Evolutionary conservation across 257 asterid species (phyloP), one percentile per base, ranked within the genome.

Genomic region (Craterostigma plantagineum): DNA sequence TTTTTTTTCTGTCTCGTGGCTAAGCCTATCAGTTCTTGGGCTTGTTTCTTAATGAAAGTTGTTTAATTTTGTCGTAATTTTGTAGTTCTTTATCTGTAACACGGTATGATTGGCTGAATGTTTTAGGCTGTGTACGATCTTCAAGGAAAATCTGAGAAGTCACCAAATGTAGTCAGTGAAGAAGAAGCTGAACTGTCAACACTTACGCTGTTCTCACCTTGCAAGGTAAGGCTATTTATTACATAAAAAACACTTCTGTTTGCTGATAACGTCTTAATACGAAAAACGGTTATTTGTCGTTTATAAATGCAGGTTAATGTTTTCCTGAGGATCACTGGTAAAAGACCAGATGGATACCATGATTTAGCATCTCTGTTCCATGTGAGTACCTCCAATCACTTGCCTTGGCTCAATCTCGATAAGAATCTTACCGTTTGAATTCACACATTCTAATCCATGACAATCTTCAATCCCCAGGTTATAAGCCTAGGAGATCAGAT

Each of bases 81-180:
- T 12, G 7, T 12, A 14, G 12, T 9, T 12, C 11, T 11, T 36
- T 16, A 10, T 9, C 15, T 17, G 14, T 47, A 18, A 38, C 11
- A 11, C 16, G 49, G 39, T 54, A 11, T 38, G 14, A 17, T 57
- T 41, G 45, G 18, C 14, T 47, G 62, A 43, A 57, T 33, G 35
- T 23, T 30, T 42, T 63, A 81, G 94, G 63, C 71, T 46, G 69
- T 52, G 48, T 75, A 76, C 56, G 70, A 69, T 60, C 66, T 62
- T 51, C 85, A 75, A 61, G 87, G 66, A 12, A 77, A 52, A 43
- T 59, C 75, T 4, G 77, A 65, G 53, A 65, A 60, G 16, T 54
- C 70, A 44, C 79, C 91, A 44, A 93, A 80, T 77, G 85, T 74
- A 66, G 92, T 77, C 70, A 92, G n/a, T n/a, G n/a, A 85, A 68